phyloP scores from a whole-genome alignment of 352 stramenopile species.

The Thalassiosira delicatula region DNA sequence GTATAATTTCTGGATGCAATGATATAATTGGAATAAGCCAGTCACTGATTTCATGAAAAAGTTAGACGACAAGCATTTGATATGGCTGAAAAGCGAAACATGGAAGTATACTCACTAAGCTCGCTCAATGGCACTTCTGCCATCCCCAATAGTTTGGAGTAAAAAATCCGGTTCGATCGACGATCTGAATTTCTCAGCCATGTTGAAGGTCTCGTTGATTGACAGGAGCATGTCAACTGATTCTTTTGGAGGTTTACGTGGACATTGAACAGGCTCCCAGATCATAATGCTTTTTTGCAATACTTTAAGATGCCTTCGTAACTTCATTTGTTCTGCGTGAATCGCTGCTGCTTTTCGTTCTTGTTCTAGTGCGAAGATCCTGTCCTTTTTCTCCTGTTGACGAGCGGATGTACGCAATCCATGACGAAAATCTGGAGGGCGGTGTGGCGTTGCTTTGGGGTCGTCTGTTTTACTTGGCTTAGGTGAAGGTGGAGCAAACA shows the following conservation, averaged over 20 bases:
- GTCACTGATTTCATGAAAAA: too few relatives aligned
- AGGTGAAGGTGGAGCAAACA: conserved; percentile 78
- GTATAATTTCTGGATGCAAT: conserved; percentile 69
- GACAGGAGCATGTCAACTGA: conserved; percentile 76
- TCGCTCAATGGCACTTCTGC: conserved; percentile 75
- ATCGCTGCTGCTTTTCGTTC: conserved; percentile 59
- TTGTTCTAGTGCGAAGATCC: conserved; percentile 29
- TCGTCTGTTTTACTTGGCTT: conserved; percentile 21
- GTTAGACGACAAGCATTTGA: too few relatives aligned
- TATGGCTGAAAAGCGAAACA: too few relatives aligned
- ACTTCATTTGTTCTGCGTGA: conserved; percentile 56
- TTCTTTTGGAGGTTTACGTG: conserved; percentile 79
- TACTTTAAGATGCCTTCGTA: conserved; percentile 65
- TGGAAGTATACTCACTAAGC: too few relatives aligned
- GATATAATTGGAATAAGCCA: conserved; percentile 84
- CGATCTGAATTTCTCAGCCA: conserved; percentile 70
- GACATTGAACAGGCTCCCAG: conserved; percentile 63
- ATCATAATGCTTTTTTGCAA: conserved; percentile 83
- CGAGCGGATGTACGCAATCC: conserved; percentile 54
- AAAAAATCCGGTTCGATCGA: conserved; percentile 74
- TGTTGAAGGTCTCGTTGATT: conserved; percentile 68
- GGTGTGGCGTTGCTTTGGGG: neutral
- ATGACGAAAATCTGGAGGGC: too few relatives aligned
- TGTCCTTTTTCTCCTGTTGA: conserved; percentile 62
- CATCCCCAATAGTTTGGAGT: conserved; percentile 72